Conservation (phyloP, 2,329 filamentous ascomycete species). For the Phoma sp. region DNA sequence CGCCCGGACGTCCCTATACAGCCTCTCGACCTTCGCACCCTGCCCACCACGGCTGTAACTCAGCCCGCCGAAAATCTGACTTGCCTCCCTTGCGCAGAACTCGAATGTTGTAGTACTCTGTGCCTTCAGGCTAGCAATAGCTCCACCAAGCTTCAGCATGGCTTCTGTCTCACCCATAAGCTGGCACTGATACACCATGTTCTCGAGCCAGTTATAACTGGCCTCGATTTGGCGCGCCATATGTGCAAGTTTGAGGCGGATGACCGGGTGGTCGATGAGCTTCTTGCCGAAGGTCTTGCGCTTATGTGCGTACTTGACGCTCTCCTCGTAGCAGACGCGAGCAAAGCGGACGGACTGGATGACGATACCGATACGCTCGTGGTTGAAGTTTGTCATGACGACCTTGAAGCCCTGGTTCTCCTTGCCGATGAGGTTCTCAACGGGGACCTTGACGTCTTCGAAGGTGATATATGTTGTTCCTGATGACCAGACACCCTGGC, state of each 20-base stretch:
- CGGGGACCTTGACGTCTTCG: conserved; percentile 98
- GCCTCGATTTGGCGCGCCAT: conserved; percentile 99
- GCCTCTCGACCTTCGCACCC: conserved; percentile 90
- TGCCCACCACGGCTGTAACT: conserved; percentile 93
- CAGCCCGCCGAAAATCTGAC: conserved; percentile 95
- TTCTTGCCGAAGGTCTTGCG: conserved; percentile 95
- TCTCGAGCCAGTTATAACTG: conserved; percentile 96
- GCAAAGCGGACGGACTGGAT: conserved; percentile 96
- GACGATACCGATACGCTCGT: conserved; percentile 98
- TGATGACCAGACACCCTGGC: conserved; percentile 86
- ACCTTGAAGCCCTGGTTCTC: conserved; percentile 98
- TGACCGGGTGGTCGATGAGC: conserved; percentile 95
- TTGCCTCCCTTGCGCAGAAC: conserved; percentile 95
- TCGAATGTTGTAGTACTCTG: conserved; percentile 95
- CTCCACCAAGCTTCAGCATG: conserved; percentile 93
- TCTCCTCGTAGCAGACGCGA: conserved; percentile 96
- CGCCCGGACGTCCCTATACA: conserved; percentile 94
- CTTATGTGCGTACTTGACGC: conserved; percentile 96
- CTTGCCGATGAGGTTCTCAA: conserved; percentile 98
- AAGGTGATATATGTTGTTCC: conserved; percentile 98
- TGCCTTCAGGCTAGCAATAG: conserved; percentile 92
- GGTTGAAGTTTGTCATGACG: conserved; percentile 99
- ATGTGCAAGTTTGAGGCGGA: conserved; percentile 95
- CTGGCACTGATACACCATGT: conserved; percentile 89
- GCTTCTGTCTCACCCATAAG: conserved; percentile 94